These are phyloP conservation scores for Penicillium sp. DNA, from an alignment of 2,329 filamentous ascomycete species.

Conservation along the genomic window DNA sequence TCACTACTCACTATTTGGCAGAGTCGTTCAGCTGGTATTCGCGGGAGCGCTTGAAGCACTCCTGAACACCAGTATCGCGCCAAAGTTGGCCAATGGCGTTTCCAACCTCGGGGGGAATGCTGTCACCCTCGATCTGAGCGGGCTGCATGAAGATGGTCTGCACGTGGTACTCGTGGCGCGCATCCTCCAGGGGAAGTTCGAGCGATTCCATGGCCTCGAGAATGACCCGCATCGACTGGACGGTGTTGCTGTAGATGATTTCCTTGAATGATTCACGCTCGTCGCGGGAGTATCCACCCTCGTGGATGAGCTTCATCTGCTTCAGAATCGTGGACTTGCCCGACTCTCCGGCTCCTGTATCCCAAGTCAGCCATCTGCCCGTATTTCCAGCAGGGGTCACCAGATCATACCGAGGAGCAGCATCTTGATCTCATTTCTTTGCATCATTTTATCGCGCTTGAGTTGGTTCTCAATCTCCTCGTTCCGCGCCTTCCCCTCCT, in stretches of 20 bases:
- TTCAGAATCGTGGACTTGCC: constrained; percentile 93
- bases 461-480: constrained; percentile 99
- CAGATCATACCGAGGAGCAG: constrained; percentile 78
- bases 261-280: constrained; percentile 70
- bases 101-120: constrained; percentile 89
- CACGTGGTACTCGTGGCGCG: constrained; percentile 92
- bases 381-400: neutral
- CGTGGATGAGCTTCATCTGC: constrained; percentile 99
- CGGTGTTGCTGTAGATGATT: constrained; percentile 71
- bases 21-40: constrained; percentile 98
- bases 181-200: constrained; percentile 81
- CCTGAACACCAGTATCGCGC: constrained; percentile 89
- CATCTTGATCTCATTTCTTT: constrained; percentile 99
- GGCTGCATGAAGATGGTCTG: constrained; percentile 99
- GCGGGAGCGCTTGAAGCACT: constrained; percentile 91
- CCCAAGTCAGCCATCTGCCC: constrained; percentile 17
- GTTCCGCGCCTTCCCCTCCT: constrained; percentile 99
- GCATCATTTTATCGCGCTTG: constrained; percentile 97
- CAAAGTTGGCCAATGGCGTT: constrained; percentile 88
- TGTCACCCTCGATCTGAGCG: constrained; percentile 92
- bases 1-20: constrained; percentile 77
- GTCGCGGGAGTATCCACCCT: constrained; percentile 96
- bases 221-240: constrained; percentile 69
- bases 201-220: constrained; percentile 68
- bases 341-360: constrained; percentile 89